Conservation (phyloP, 164 flowering plant genomes). For the Stephania japonica region DNA sequence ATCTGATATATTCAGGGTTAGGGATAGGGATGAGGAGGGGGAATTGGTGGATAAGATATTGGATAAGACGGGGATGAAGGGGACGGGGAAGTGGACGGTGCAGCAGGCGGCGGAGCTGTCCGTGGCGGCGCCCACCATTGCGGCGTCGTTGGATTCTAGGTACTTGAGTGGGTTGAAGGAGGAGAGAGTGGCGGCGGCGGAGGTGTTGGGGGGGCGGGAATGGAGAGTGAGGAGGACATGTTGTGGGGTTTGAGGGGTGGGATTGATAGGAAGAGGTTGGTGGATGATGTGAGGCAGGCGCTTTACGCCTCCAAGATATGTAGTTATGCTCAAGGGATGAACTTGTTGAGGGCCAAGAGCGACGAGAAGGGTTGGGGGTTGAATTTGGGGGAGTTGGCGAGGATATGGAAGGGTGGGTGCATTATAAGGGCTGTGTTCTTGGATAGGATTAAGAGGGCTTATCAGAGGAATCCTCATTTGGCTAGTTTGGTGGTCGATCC, state of each 20-base stretch:
- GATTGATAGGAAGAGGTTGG: slow-evolving; percentile 21
- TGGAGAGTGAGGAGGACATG: slow-evolving; percentile 8
- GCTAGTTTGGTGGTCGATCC: slow-evolving; percentile 24
- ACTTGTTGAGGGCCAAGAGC: slow-evolving; percentile 21
- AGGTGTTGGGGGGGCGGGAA: slow-evolving; percentile 22
- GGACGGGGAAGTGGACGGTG: slow-evolving; percentile 25
- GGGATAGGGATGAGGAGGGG: slow-evolving; percentile 18
- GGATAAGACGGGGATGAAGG: slow-evolving; percentile 25
- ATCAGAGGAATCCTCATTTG: slow-evolving; percentile 17
- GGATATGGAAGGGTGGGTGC: slow-evolving; percentile 30
- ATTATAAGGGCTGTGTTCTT: slow-evolving; percentile 22
- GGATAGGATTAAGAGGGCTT: slow-evolving; percentile 24
- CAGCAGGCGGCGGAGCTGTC: slow-evolving; percentile 28
- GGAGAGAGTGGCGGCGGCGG: slow-evolving; percentile 19
- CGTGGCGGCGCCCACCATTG: slow-evolving; percentile 27
- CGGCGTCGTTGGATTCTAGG: slow-evolving; percentile 23
- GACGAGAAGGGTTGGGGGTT: slow-evolving; percentile 20
- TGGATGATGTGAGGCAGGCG: slow-evolving; percentile 27
- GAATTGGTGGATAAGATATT: slow-evolving; percentile 23
- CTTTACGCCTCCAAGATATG: slow-evolving; percentile 25
- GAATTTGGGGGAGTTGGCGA: slow-evolving; percentile 24
- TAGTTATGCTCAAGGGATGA: slow-evolving; percentile 28
- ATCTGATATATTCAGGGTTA: slow-evolving; percentile 20
- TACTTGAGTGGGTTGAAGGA: slow-evolving; percentile 31
- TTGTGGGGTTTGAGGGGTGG: slow-evolving; percentile 5